Base-by-base conservation (phyloP, 192 early-diverging fungal species). In the Coemansia sp. region DNA sequence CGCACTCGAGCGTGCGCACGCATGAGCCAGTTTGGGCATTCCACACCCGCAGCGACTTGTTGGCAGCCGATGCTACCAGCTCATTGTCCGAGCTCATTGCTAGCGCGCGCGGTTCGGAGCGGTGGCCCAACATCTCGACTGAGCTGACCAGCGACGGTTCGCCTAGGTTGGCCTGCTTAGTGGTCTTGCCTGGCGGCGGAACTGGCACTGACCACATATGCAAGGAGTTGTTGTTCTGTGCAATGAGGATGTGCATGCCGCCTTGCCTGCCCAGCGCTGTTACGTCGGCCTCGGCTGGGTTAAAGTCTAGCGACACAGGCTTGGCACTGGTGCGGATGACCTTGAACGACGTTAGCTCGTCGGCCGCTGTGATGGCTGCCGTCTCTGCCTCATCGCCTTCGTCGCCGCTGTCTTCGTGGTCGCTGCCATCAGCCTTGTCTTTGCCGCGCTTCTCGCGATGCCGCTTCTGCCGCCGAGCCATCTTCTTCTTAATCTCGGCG, bases 51-150 rank as follows among this genome's bases (percentile, higher is more conserved):
- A 98, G 77, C 1, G 84, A 79, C 71, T 86, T 85, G 74, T 89
- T 90, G n/a, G 95, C 94, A 7, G 91, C 95, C 47, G 95, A 93
- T 23, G 89, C 90, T 7, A 98, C 79, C 52, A 95, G 74, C 70
- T 93, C 91, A 72, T 94, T 94, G 79, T 98, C 94, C 7, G 88
- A 87, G 71, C 92, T 95, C 40, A 99, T 78, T n/a, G 93, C 89
- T 55, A 99, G 78, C 11, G 93, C 87, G 40, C 96, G 92, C 38
- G 96, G 87, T 78, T 99, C 97, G 23, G 88, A 87, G 23, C 97
- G 88, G 78, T 99, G 97, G 11, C 97, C 97, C 14, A 86, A 85
- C 35, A 93, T 73, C 71, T 98, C 96, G 32, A 99, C 68, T 9
- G 90, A 84, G 60, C 87, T 86, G 43, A 86, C 67, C 61, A 89